Evolutionary conservation across 228 moss, liverwort and hornwort genomes (phyloP).

Genomic region (Sphagnum magellanicum): DNA sequence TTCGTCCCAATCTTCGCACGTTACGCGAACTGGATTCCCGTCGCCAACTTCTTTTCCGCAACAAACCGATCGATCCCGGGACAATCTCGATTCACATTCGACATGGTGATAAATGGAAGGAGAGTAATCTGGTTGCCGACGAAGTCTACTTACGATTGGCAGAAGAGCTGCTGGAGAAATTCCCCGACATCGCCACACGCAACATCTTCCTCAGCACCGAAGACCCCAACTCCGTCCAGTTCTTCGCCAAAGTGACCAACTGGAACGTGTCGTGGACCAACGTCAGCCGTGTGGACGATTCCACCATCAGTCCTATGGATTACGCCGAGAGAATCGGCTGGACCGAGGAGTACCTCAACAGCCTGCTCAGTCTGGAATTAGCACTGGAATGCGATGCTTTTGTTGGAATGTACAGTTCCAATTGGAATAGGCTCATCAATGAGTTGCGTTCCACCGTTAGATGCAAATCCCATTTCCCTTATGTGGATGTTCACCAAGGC

Average conservation of each 20-base stretch:
- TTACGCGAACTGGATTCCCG: conserved; percentile 15
- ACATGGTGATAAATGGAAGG: conserved; percentile 21
- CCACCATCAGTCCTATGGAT: background rate
- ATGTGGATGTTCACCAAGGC: conserved; percentile 16
- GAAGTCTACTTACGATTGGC: conserved; percentile 10
- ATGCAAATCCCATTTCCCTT: conserved; percentile 11
- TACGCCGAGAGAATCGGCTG: conserved; percentile 10
- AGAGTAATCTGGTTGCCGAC: conserved; percentile 14
- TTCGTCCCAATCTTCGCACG: conserved; percentile 19
- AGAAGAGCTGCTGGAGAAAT: conserved; percentile 4
- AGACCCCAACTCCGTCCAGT: conserved; percentile 8
- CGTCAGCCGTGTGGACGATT: conserved; percentile 4
- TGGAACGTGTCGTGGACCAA: conserved; percentile 23
- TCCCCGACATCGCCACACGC: background rate
- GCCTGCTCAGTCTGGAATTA: conserved; percentile 19
- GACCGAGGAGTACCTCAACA: conserved; percentile 23
- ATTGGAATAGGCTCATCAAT: conserved; percentile 29
- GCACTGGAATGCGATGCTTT: conserved; percentile 23
- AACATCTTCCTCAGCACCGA: conserved; percentile 30
- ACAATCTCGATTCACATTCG: conserved; percentile 26
- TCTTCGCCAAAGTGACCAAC: conserved; percentile 6
- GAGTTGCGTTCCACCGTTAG: conserved; percentile 21
- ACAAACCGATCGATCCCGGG: conserved; percentile 3
- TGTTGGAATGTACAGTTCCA: conserved; percentile 25
- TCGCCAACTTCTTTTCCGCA: conserved; percentile 2